Percentiles rank a stretch among this genome's conserved stretches.
phyloP scores from a whole-genome alignment of 495 filamentous ascomycete genomes.

The Daldinia bambusicola region DNA sequence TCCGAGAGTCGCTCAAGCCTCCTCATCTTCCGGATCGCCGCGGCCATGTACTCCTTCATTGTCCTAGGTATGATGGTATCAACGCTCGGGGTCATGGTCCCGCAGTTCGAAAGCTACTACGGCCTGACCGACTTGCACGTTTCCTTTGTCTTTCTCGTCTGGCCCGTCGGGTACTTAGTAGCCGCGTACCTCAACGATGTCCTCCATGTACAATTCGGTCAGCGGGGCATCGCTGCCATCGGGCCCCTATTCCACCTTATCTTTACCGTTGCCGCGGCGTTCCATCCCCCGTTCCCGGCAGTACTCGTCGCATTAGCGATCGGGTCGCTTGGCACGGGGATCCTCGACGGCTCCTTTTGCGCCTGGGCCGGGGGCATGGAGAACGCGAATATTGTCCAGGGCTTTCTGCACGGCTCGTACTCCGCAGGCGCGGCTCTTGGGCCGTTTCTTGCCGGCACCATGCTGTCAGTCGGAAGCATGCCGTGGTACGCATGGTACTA shows the following conservation, averaged over 20 bases:
- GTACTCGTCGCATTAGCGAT: constrained; percentile 69
- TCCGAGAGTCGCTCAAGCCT: not conserved
- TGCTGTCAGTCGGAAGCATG: constrained; percentile 58
- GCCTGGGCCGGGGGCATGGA: constrained; percentile 74
- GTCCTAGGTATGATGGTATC: constrained; percentile 34
- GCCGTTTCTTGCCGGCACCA: constrained; percentile 71
- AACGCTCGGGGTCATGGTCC: constrained; percentile 38
- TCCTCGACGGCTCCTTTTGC: constrained; percentile 73
- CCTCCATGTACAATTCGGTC: constrained; percentile 62
- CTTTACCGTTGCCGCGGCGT: constrained; percentile 68
- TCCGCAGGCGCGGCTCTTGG: constrained; percentile 72
- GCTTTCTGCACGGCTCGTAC: constrained; percentile 70
- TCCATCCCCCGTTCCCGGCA: constrained; percentile 71
- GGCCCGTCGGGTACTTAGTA: constrained; percentile 73
- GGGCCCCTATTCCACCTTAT: constrained; percentile 68
- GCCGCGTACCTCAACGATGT: constrained; percentile 68
- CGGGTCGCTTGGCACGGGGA: constrained; percentile 68
- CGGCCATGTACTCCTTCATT: constrained; percentile 32
- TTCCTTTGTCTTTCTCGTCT: constrained; percentile 76
- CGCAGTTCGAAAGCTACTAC: constrained; percentile 64
- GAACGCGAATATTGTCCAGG: constrained; percentile 69
- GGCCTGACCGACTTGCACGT: constrained; percentile 72
- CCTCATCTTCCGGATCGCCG: constrained; percentile 24
- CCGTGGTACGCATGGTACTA: constrained; percentile 68
- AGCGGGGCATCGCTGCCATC: constrained; percentile 71